Evolutionary conservation across 2,329 filamentous ascomycete species (phyloP).

Genomic region (Verticillium albo-atrum): DNA sequence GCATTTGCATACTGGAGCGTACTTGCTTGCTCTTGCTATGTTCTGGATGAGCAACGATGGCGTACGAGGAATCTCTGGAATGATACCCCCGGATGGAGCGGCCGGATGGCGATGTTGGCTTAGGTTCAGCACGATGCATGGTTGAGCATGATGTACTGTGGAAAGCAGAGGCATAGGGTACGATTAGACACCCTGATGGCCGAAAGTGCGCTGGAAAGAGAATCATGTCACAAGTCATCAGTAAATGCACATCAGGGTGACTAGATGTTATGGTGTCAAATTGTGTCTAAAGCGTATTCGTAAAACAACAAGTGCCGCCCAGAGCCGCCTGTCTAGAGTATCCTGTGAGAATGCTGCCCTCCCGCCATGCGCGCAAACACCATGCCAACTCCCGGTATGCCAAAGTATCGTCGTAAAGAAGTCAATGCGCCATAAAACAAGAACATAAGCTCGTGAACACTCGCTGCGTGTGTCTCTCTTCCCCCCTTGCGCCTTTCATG

Average conservation of each 20-base stretch:
- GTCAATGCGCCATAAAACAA: neutral
- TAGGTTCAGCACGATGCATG: neutral
- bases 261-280: neutral
- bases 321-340: neutral
- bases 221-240: neutral
- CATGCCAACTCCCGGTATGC: neutral
- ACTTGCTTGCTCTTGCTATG: neutral
- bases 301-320: neutral
- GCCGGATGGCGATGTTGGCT: neutral
- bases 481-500: constrained; percentile 8
- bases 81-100: neutral
- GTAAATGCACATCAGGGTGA: neutral
- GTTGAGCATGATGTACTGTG: neutral
- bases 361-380: neutral
- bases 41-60: constrained; percentile 2
- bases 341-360: neutral
- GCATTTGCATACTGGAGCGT: neutral
- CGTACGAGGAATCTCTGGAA: constrained; percentile 4
- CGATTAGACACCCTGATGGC: neutral
- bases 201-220: neutral
- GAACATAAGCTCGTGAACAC: neutral
- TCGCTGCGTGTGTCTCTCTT: neutral
- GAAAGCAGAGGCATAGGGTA: neutral
- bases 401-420: neutral
- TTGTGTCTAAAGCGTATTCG: neutral